phyloP scores from a whole-genome alignment of 108 stramenopile genomes.

The Cyclotella cryptica region DNA sequence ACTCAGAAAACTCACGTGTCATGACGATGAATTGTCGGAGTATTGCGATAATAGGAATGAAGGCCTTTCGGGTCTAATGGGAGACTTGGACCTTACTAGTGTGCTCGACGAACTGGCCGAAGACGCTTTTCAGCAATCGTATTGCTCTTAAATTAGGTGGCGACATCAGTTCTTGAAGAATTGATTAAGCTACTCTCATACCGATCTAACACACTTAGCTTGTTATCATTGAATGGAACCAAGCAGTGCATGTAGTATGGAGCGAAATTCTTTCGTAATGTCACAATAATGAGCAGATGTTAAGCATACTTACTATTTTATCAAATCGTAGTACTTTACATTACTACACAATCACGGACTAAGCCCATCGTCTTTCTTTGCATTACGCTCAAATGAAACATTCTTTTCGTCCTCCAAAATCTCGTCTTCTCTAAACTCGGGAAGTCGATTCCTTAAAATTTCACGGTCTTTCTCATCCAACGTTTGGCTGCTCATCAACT shows the following conservation, averaged over 20 bases:
- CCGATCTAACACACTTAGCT: no score
- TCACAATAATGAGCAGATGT: no score
- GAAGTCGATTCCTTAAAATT: conserved; percentile 13
- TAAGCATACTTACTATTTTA: no score
- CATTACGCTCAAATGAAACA: background rate
- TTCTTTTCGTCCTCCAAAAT: background rate
- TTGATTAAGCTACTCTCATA: background rate
- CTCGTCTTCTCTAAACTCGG: conserved; percentile 6
- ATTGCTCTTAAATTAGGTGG: background rate
- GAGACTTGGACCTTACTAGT: conserved; percentile 40
- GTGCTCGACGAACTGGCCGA: conserved; percentile 52
- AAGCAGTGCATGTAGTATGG: background rate
- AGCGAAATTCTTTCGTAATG: no score
- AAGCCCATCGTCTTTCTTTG: no score
- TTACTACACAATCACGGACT: no score
- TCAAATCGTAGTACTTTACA: no score
- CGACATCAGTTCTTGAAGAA: background rate
- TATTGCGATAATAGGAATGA: conserved; percentile 17
- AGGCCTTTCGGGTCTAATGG: conserved; percentile 28
- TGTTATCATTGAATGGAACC: conserved; percentile 21
- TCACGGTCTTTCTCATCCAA: conserved; percentile 45
- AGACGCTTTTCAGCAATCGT: conserved; percentile 42
- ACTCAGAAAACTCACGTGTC: conserved; percentile 22
- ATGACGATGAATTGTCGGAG: conserved; percentile 13
- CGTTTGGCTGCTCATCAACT: conserved; percentile 65